Conservation (phyloP, 176 grass and related monocot genomes). For the Otatea glauca region DNA sequence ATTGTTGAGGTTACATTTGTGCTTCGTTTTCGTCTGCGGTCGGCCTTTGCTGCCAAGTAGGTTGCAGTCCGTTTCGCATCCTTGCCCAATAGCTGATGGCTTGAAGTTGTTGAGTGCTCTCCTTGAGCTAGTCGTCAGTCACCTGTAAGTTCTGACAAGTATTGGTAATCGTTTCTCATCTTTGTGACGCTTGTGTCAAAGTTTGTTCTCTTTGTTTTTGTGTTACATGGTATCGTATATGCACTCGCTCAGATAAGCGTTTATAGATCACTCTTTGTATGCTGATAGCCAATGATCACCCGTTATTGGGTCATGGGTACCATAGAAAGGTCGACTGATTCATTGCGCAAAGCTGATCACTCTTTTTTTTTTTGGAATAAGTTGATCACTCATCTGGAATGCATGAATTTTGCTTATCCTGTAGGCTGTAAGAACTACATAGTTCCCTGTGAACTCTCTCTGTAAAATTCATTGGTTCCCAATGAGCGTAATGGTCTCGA, state of each 20-base stretch:
- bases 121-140: slow-evolving; percentile 41
- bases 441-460: background rate
- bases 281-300: background rate
- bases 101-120: slow-evolving; percentile 25
- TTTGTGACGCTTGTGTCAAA: background rate
- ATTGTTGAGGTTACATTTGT: slow-evolving; percentile 28
- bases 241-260: background rate
- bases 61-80: slow-evolving; percentile 17
- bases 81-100: slow-evolving; percentile 25
- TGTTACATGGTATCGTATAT: background rate
- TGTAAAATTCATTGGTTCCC: background rate
- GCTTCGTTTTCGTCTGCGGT: slow-evolving; percentile 30
- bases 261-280: background rate
- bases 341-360: background rate
- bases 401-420: background rate
- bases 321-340: background rate
- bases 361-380: no score
- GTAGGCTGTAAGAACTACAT: no score
- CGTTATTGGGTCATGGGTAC: background rate
- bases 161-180: slow-evolving; percentile 35
- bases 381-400: background rate
- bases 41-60: slow-evolving; percentile 28
- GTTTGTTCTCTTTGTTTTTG: background rate
- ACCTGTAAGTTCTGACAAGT: slow-evolving; percentile 43
- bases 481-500: background rate